Evolutionary conservation across 441 rosid species (phyloP).

Genomic region (Populus hybrid): DNA sequence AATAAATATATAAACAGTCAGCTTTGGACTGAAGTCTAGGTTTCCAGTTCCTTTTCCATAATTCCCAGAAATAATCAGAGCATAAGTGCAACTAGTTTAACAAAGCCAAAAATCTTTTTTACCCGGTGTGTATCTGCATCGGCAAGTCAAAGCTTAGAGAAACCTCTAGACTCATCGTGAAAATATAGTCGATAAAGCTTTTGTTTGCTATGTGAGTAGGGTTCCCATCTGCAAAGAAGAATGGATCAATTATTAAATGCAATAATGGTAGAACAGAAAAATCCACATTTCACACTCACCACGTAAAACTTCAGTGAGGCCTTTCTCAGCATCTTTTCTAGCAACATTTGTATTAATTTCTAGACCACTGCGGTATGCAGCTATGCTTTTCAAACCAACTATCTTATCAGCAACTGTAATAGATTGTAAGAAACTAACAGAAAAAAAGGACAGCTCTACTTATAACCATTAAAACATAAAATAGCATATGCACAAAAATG

Average conservation of each 20-base stretch:
- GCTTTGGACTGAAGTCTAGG: background rate
- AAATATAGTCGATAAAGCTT: conserved; percentile 73
- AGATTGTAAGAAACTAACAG: conserved; percentile 50
- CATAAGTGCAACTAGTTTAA: conserved; percentile 9
- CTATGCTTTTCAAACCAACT: conserved; percentile 79
- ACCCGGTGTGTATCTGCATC: conserved; percentile 97
- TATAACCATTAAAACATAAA: conserved; percentile 7
- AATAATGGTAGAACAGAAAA: conserved; percentile 4
- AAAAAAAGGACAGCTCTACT: background rate
- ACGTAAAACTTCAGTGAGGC: conserved; percentile 60
- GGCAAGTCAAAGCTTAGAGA: conserved; percentile 69
- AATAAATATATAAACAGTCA: background rate
- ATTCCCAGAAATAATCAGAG: conserved; percentile 9
- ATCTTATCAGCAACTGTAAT: conserved; percentile 55
- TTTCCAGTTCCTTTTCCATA: background rate
- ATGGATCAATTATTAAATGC: conserved; percentile 22
- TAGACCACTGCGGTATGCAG: conserved; percentile 93
- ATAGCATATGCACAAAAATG: background rate
- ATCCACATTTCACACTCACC: conserved; percentile 40
- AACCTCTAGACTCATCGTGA: conserved; percentile 60
- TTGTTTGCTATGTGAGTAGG: conserved; percentile 67
- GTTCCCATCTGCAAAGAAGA: conserved; percentile 56
- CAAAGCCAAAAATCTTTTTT: conserved; percentile 23
- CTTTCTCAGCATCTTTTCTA: conserved; percentile 63
- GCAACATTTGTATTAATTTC: conserved; percentile 63